phyloP scores from a whole-genome alignment of 805 yeast species.

The Candida insectalens region DNA sequence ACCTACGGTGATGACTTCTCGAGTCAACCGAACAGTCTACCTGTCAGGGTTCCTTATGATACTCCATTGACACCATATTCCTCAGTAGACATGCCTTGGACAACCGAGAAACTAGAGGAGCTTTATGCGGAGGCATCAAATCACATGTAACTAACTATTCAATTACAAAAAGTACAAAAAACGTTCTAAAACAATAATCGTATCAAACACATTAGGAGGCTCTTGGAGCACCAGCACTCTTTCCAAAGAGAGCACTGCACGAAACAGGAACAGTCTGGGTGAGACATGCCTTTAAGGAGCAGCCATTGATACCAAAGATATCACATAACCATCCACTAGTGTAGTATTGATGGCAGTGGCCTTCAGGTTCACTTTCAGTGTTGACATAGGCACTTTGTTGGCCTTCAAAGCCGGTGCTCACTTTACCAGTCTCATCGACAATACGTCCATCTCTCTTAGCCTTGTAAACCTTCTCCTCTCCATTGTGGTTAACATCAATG shows the following conservation, averaged over 20 bases:
- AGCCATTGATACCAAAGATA: slow-evolving; percentile 5
- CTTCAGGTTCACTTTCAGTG: too few species aligned
- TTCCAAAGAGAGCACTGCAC: too few species aligned
- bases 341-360: slow-evolving; percentile 21
- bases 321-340: slow-evolving; percentile 9
- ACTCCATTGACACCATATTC: slow-evolving; percentile 38
- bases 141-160: too few species aligned
- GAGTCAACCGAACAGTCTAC: slow-evolving; percentile 6
- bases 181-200: too few species aligned
- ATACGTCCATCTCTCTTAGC: slow-evolving; percentile 4
- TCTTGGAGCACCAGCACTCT: too few species aligned
- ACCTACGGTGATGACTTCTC: slow-evolving; percentile 28
- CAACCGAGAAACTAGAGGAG: slow-evolving; percentile 8
- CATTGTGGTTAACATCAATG: background rate
- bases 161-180: too few species aligned
- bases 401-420: too few species aligned
- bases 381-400: too few species aligned
- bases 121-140: too few species aligned
- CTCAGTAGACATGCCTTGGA: slow-evolving; percentile 41
- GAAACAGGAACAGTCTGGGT: too few species aligned
- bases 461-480: slow-evolving; percentile 1
- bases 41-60: slow-evolving; percentile 43
- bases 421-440: background rate
- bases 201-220: too few species aligned
- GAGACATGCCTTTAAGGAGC: background rate